Evolutionary conservation across 106 monocot genomes (phyloP), one percentile per base, ranked within the genome.

Genomic region (Vanilla planifolia): DNA sequence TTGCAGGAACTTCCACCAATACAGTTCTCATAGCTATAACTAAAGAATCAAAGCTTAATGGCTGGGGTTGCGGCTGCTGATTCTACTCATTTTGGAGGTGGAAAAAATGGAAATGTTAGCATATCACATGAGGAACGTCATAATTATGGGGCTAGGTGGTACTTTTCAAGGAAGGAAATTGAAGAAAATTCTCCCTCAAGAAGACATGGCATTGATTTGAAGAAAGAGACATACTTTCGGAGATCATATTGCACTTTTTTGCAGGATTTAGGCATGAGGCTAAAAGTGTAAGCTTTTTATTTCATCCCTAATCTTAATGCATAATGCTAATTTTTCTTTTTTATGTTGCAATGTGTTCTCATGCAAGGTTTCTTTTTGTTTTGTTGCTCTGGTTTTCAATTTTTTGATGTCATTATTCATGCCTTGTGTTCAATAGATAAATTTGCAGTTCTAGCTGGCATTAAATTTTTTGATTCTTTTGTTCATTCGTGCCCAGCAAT

Each of bases 181-280:
- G 77, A 77, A 71, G 77, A 77, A 28, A 66, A 55, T 62, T 71
- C 77, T 62, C 71, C 77, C 46, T 77, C 77, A 56, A 65, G 77
- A 45, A 77, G 55, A 60, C 71, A 77, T 71, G 61, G 77, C 55
- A 77, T 77, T 61, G 77, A 77, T 62, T 26, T 71, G 11, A 77
- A 77, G 71, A 77, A 77, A 67, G 77, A 77, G 47, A 60, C 66
- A 14, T 71, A 62, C 40, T 57, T 71, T 3, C 65, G 61, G 24
- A 71, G 67, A 59, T 61, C 77, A 25, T 77, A 77, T 62, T 77
- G 77, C 61, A 71, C 66, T 27, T 77, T 71, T 56, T 48, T 77
- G 37, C 77, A 77, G 55, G 77, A 77, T 55, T 67, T 77, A 36
- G 77, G 77, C 44, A 77, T 77, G 61, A 42, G 66, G 33, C 61